Base-by-base conservation (phyloP, 2,329 filamentous ascomycete species). In the Chrysosporium queenslandicum region DNA sequence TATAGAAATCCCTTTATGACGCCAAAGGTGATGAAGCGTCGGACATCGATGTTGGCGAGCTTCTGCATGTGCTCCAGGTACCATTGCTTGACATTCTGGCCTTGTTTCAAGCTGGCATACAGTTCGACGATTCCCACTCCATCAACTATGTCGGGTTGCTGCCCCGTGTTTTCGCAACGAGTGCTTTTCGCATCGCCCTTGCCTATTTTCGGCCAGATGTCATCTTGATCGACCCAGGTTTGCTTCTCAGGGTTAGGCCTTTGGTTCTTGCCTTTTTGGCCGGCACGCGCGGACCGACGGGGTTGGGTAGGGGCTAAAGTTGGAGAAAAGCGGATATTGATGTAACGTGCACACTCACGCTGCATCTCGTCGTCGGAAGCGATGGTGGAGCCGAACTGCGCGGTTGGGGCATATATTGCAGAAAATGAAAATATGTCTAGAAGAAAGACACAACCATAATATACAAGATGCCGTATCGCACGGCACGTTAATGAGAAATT, bases 351-450 rank as follows among this genome's bases (percentile, higher is more conserved):
- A 62, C 92, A 97, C 71, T 98, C 92, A 58, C 88, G 85, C 54
- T 94, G 83, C 70, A 94, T 82, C 53, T 81, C 80, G 37, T 78
- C 74, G 62, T 96, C 87, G 39, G 79, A 76, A 29, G 92, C 77
- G 61, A 98, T 94, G 29, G 66, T 69, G 56, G 83, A 79, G 56
- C 84, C 80, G 53, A 98, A 84, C 34, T 86, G 83, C 0, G 82
- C 77, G 0, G 87, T 87, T 0, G 85, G 83, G 0, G 90, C 89
- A 64, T 98, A 98, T 61, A 94, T 91, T 39, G 87, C 87, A 29
- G 83, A 78, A 66, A 97, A 98, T 66, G 92, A 89, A 74, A 97
- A 97, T 61, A 96, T 86, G 70, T 98, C 92, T 9, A 97, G 80
- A 50, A 97, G 79, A 23, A 95, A 77, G 32, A 95, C 79, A 62